Base-by-base conservation (phyloP, 495 filamentous ascomycete genomes). In the Platismatia glauca region DNA sequence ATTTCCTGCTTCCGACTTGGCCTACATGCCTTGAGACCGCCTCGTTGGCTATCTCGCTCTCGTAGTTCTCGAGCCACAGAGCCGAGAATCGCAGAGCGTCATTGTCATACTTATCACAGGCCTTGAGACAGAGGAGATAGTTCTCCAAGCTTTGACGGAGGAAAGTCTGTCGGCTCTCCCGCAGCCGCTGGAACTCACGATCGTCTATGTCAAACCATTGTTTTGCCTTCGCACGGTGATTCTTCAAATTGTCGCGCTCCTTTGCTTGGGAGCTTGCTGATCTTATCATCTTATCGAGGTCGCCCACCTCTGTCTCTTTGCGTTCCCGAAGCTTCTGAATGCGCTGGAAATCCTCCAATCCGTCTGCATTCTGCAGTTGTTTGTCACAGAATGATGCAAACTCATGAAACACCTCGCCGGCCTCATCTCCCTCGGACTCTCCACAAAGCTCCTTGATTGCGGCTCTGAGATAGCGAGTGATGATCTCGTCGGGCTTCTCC, bases 361-460 rank as follows among this genome's bases (percentile, higher is more conserved):
- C 84, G 58, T 92, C 90, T 3, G 85, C 81, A 69, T 91, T 93
- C 63, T 95, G 85, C 16, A 97, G 77, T 70, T 97, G 94, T 66
- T 88, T 85, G 71, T 99, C 93, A 70, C 94, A 99, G 68, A 97
- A 99, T 59, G 84, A 83, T 59, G 94, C 94, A 72, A 96, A 97
- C 65, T 94, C 89, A 71, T 97, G 90, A 67, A 89, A 97, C 12
- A 97, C 95, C 67, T 88, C 81, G 8, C 93, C 91, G 9, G 92
- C 89, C 59, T 89, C 86, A 65, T 84, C 79, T 12, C 89, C 86
- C 44, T 86, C 81, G 3, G 71, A 80, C 58, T 80, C 81, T n/a
- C 83, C 85, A 69, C 80, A 84, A 35, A 99, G 75, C 66, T 92
- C 87, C 67, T 86, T 86, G 43, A 97, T 85, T 3, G 94, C 91